Evolutionary conservation across 1,284 basidiomycete genomes (phyloP), one percentile per base, ranked within the genome.

Genomic region (Kwoniella shivajii): DNA sequence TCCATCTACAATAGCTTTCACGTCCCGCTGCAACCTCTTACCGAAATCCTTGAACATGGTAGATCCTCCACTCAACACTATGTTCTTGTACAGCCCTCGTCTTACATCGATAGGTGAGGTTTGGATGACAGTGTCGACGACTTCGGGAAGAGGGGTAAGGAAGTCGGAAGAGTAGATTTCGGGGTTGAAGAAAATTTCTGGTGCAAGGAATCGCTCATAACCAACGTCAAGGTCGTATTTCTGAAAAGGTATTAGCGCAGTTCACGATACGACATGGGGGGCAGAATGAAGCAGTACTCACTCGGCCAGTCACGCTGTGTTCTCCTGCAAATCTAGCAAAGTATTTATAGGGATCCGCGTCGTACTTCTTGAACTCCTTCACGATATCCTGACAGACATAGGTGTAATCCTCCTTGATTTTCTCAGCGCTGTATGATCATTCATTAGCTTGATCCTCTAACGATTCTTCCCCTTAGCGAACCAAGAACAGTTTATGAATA

Each of bases 371-470:
- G 79, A 99, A 97, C 82, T 99, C 96, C 79, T 93, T 90, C 63
- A 99, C 95, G 71, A 99, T 98, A 76, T 99, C 96, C 76, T 98
- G 94, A 76, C 96, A 99, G 41, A 98, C 93, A 75, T 99, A 99
- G 68, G 90, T 93, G 80, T 94, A 97, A 75, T 94, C 91, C 81
- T 99, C 96, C 81, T 99, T 99, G 72, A 99, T 91, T 78, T 88
- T 94, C 59, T 92, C 85, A 18, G 96, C 94, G 16, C 74, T 76
- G 44, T 24, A n/a, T 18, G 14, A n/a, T n/a, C n/a, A n/a, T n/a
- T n/a, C n/a, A n/a, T n/a, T n/a, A n/a, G n/a, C n/a, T n/a, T n/a
- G n/a, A n/a, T n/a, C n/a, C n/a, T n/a, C n/a, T n/a, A n/a, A n/a
- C n/a, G n/a, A n/a, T n/a, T n/a, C n/a, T n/a, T n/a, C n/a, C n/a